phyloP scores from a whole-genome alignment of 176 grass and related monocot genomes.

The Hordeum vulgare region DNA sequence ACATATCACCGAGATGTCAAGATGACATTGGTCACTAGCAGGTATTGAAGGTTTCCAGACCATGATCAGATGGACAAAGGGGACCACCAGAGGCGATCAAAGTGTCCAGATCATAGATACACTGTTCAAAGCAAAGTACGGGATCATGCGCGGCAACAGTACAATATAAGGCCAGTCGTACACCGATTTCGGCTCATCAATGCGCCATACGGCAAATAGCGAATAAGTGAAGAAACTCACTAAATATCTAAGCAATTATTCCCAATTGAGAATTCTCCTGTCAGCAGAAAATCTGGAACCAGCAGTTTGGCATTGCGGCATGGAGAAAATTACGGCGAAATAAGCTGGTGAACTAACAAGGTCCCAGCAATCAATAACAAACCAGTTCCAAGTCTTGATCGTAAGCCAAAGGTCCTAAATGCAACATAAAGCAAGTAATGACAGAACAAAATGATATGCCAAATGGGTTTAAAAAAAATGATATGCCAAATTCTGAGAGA shows the following conservation, averaged over 20 bases:
- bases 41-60: background rate
- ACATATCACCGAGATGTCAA: background rate
- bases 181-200: background rate
- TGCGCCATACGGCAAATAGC: background rate
- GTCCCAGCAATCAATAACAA: background rate
- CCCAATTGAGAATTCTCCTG: background rate
- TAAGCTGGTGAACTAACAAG: background rate
- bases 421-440: background rate
- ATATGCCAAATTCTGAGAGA: background rate
- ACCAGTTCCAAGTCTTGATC: background rate
- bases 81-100: background rate
- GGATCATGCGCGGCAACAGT: background rate
- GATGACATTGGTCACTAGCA: background rate
- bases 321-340: background rate
- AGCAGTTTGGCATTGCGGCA: background rate
- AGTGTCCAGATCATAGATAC: background rate
- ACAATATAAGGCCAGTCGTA: background rate
- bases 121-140: background rate
- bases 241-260: background rate
- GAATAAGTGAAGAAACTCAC: background rate
- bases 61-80: background rate
- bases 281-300: background rate
- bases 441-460: background rate
- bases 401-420: background rate
- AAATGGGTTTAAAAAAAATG: constrained; percentile 3